A percentile compares a stretch with the other conserved stretches of the same genome.
phyloP scores from a whole-genome alignment of 2,329 filamentous ascomycete species.

The Penicillium digitatum region DNA sequence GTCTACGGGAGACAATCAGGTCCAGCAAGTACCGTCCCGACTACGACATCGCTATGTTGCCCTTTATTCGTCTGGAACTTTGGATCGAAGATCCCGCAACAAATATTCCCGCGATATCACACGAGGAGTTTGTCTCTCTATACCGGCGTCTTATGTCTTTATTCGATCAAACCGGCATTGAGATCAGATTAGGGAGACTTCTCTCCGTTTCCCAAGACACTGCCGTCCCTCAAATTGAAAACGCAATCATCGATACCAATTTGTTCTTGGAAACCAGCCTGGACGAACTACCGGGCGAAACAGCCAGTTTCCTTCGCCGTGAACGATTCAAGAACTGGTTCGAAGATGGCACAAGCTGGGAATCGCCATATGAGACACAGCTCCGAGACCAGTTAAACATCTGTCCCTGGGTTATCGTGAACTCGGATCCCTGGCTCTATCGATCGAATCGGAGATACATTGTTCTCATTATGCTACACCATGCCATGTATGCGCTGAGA shows the following conservation, averaged over 20 bases:
- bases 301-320: not conserved
- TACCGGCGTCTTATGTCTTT: not conserved
- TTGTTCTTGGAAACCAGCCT: not conserved
- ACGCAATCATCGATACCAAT: not conserved
- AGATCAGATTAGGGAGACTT: not conserved
- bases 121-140: not conserved
- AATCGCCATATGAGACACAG: not conserved
- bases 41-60: conserved; percentile 4
- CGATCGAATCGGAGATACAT: not conserved
- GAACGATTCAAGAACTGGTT: conserved; percentile 3
- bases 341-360: not conserved
- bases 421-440: not conserved
- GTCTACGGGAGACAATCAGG: not conserved
- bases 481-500: not conserved
- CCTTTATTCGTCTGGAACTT: not conserved
- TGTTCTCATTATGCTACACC: not conserved
- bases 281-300: not conserved
- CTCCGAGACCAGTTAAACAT: not conserved
- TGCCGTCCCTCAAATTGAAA: not conserved
- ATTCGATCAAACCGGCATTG: not conserved
- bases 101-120: not conserved
- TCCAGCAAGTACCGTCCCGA: not conserved
- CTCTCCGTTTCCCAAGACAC: not conserved
- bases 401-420: not conserved
- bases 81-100: not conserved